Evolutionary conservation across 164 flowering plant genomes (phyloP), one percentile per base, ranked within the genome.

Genomic region (Vitis riparia): DNA sequence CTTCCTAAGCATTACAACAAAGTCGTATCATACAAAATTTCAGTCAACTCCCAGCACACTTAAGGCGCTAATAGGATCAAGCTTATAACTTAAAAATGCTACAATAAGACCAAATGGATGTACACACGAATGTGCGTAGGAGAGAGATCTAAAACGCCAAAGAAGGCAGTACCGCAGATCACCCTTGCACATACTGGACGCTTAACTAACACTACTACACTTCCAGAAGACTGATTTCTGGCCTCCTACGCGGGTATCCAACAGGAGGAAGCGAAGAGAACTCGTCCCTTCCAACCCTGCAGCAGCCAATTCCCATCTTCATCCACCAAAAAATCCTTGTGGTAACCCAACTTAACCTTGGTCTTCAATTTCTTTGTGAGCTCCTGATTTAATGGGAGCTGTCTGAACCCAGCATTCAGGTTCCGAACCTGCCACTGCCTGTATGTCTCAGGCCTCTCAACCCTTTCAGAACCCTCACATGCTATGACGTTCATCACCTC

Each of bases 201-300:
- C 27, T 37, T 0, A 37, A 37, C 44, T 37, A 37, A 37, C 44
- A 3, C 44, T 6, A 5, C 44, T 37, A 37, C 44, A 37, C 44
- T 37, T 37, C 44, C 44, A 37, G 44, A 37, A 5, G 44, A 3
- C 5, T 37, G 44, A 37, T 37, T 37, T 37, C 44, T 6, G 44
- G 44, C 7, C 44, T 3, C 5, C 44, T 37, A 37, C 1, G 51
- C 32, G 12, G 81, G 73, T 63, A 49, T 15, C 81, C 81, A 78
- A 65, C 71, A 69, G n/a, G 82, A 73, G 32, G 73, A 51, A n/a
- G 79, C 79, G 30, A 1, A 73, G 2, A 76, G 9, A 1, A 59
- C 71, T 55, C 79, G 49, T 2, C 82, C 82, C 56, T 79, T 79
- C 82, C 82, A 79, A 1, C 82, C 79, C 63, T 69, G 68, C 64